Base-by-base conservation (phyloP, 768 basidiomycete genomes). In the Clavaria fumosa region DNA sequence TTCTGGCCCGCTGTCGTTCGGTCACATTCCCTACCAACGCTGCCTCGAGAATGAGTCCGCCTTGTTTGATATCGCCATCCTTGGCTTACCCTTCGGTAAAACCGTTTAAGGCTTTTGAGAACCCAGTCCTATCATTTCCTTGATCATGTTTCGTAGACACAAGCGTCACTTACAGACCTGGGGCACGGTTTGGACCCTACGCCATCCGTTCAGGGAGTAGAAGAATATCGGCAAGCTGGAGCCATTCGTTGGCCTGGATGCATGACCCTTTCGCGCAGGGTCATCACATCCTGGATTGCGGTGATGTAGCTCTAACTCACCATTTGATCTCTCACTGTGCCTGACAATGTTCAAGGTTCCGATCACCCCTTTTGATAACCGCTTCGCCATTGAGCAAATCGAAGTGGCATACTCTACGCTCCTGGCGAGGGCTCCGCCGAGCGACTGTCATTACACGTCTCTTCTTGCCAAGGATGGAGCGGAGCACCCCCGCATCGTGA, bases 171-270 rank as follows among this genome's bases (percentile, higher is more conserved):
- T 78, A 82, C 47, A 56, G 69, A 43, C 59, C 66, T 28, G 61
- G 66, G 4, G 86, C 86, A 9, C 72, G 88, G 6, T 91, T 91
- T 58, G 88, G 88, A 5, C 86, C 86, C 1, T 74, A 72, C 50
- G 88, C 76, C 6, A 84, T 91, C 45, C 73, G 89, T 30, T 77
- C 77, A 3, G 83, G 83, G 2, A 79, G 78, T 50, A 63, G 80
- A 38, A 62, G 83, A 32, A 77, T 80, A 49, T 56, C 65, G n/a
- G 57, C 61, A 6, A 41, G 53, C 12, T 56, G 66, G 12, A 76
- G 75, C 2, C 83, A 80, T 49, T 78, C 77, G 0, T 52, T 83
- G 41, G 62, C 75, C n/a, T 85, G 83, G 82, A 63, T 63, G 7
- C 63, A 58, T 32, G 75, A 77, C 47, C 83, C 83, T 5, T 83